A percentile compares a stretch with the other conserved stretches of the same genome.
These are phyloP conservation scores for Cenococcum geophilum DNA, from an alignment of 495 filamentous ascomycete genomes.

Conservation along the genomic window DNA sequence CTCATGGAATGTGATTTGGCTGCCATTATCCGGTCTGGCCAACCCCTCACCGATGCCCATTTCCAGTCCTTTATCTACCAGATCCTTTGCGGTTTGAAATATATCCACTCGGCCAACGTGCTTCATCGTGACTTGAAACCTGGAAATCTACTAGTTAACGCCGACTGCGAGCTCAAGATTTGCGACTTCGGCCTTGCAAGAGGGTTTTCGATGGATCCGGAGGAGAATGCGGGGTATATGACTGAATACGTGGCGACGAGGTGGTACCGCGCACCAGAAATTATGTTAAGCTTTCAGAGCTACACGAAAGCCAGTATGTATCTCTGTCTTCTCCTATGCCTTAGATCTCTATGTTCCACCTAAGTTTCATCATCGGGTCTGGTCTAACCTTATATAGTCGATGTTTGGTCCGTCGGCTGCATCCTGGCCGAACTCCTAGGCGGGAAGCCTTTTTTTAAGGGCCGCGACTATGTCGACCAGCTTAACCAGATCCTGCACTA, in stretches of 20 bases:
- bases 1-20: constrained; percentile 99
- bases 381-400: constrained; percentile 53
- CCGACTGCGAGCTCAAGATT: constrained; percentile 98
- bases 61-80: constrained; percentile 99
- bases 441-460: constrained; percentile 97
- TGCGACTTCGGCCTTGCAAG: constrained; percentile 96
- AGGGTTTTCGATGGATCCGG: constrained; percentile 77
- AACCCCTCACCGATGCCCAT: constrained; percentile 96
- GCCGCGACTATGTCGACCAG: constrained; percentile 97
- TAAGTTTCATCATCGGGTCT: not conserved
- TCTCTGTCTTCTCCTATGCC: not conserved
- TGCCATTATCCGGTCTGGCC: constrained; percentile 94
- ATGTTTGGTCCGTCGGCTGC: constrained; percentile 98
- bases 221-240: constrained; percentile 99
- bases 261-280: constrained; percentile 99
- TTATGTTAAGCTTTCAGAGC: constrained; percentile 99
- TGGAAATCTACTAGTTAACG: constrained; percentile 92
- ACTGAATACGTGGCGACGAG: constrained; percentile 99
- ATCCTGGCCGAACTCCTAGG: constrained; percentile 95
- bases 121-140: constrained; percentile 97
- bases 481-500: constrained; percentile 99
- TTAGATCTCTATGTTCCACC: not conserved
- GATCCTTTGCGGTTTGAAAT: constrained; percentile 94
- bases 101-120: constrained; percentile 98
- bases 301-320: constrained; percentile 86